These are phyloP conservation scores for Trametes versicolor DNA, from an alignment of 1,284 basidiomycete genomes.

Conservation along the genomic window DNA sequence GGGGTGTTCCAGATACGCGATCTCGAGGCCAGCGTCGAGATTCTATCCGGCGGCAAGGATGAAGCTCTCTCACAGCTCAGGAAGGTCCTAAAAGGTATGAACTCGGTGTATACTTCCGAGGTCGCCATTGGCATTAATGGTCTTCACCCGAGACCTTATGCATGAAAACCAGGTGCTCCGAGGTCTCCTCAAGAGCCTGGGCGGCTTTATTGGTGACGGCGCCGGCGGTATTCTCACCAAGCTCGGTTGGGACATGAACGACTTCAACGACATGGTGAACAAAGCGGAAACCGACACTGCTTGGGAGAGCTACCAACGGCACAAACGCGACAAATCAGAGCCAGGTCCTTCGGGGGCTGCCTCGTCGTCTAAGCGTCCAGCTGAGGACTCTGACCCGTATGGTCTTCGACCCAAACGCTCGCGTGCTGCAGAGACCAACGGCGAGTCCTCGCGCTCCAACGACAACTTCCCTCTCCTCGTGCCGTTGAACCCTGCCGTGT, in stretches of 20 bases:
- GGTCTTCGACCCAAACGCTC: conserved; percentile 60
- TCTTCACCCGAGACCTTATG: conserved; percentile 72
- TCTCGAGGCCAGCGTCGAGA: conserved; percentile 90
- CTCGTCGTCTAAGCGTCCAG: conserved; percentile 48
- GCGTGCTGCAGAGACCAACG: conserved; percentile 52
- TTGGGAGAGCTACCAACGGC: conserved; percentile 84
- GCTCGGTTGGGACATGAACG: conserved; percentile 79
- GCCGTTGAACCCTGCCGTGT: conserved; percentile 56
- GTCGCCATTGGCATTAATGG: conserved; percentile 21
- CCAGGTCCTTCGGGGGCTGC: conserved; percentile 31
- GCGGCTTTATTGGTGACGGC: conserved; percentile 87
- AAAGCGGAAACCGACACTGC: conserved; percentile 91
- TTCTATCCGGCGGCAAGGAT: conserved; percentile 89
- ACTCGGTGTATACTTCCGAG: conserved; percentile 18
- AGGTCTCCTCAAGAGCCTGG: conserved; percentile 77
- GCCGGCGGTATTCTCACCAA: conserved; percentile 79
- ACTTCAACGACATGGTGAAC: conserved; percentile 84
- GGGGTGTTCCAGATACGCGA: conserved; percentile 78
- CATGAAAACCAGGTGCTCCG: conserved; percentile 88
- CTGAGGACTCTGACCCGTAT: conserved; percentile 58
- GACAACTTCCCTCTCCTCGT: conserved; percentile 65
- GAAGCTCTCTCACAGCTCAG: conserved; percentile 85
- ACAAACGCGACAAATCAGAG: conserved; percentile 54
- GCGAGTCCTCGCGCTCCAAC: conserved; percentile 49
- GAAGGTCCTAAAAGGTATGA: conserved; percentile 79